phyloP scores from a whole-genome alignment of 2,329 filamentous ascomycete species.

The Curvularia lunata region DNA sequence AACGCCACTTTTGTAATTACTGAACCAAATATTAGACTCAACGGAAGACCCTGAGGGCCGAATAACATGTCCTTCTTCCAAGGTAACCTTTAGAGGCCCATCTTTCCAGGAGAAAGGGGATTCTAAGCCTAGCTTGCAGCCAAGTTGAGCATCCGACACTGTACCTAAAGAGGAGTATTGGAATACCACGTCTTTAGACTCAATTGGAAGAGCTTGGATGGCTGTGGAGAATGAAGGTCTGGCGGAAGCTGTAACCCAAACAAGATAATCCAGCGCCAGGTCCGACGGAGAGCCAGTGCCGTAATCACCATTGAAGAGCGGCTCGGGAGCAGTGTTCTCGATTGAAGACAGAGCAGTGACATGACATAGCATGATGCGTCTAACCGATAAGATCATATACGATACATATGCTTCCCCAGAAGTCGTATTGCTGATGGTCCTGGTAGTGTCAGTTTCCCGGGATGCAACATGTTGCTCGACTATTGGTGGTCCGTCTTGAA shows the following conservation, averaged over 20 bases:
- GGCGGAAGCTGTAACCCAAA: slow-evolving; percentile 6
- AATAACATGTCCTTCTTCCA: slow-evolving; percentile 17
- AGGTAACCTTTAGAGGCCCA: slow-evolving; percentile 10
- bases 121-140: slow-evolving; percentile 18
- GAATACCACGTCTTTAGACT: slow-evolving; percentile 15
- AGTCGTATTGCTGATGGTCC: not conserved
- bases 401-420: not conserved
- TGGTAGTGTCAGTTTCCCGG: not conserved
- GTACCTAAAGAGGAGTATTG: slow-evolving; percentile 12
- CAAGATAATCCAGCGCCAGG: slow-evolving; percentile 3
- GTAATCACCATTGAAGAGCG: slow-evolving; percentile 3
- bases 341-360: not conserved
- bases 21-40: slow-evolving; percentile 18
- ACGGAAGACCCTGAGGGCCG: slow-evolving; percentile 11
- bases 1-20: slow-evolving; percentile 16
- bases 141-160: slow-evolving; percentile 17
- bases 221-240: slow-evolving; percentile 11
- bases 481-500: not conserved
- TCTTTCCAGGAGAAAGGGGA: slow-evolving; percentile 20
- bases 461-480: slow-evolving; percentile 1
- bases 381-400: slow-evolving; percentile 6
- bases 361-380: slow-evolving; percentile 4
- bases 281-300: not conserved
- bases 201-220: slow-evolving; percentile 14
- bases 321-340: slow-evolving; percentile 2